Evolutionary conservation across 2,329 filamentous ascomycete genomes (phyloP), one percentile per base, ranked within the genome.

Genomic region (Botrytis tulipae): DNA sequence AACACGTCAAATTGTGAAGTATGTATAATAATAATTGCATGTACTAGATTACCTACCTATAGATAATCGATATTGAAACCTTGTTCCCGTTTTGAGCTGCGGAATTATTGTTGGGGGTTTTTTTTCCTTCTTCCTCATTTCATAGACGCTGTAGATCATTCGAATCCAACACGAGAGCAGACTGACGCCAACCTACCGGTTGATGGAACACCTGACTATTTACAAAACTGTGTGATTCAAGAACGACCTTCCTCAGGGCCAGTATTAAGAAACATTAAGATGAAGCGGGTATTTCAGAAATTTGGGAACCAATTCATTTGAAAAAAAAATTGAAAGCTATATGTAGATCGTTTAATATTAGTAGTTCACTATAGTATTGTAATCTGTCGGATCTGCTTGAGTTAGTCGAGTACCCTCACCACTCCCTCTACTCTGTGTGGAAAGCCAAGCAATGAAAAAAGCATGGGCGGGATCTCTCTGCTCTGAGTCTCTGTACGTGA

Each of bases 301-400:
- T 32, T 32, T 12, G 66, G 66, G 25, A 57, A 46, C 65, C 65
- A 54, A 18, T 67, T 67, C 65, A 54, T 67, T 67, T 51, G 63
- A 9, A 6, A 51, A n/a, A 48, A 51, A 51, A 51, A 14, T 3
- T n/a, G 48, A 54, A 67, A 42, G 35, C 66, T 57, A 68, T 57
- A 68, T 57, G 66, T 42, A 68, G 66, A 68, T 68, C 66, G 35
- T 51, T 68, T 57, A 69, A 69, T 69, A 42, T 69, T 51, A 51
- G 48, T 29, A 68, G 65, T 57, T 40, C 22, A 46, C 22, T 40
- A 22, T n/a, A 42, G 25, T n/a, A n/a, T 40, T n/a, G 51, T 57
- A 29, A 29, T 29, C 7, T 29, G n/a, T 51, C 44, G 44, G 63
- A 35, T 66, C 63, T 66, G 16, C 51, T 57, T 3, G 48, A 54